These are phyloP conservation scores for Nothopassalora personata DNA, from an alignment of 2,329 filamentous ascomycete genomes.

Conservation along the genomic window DNA sequence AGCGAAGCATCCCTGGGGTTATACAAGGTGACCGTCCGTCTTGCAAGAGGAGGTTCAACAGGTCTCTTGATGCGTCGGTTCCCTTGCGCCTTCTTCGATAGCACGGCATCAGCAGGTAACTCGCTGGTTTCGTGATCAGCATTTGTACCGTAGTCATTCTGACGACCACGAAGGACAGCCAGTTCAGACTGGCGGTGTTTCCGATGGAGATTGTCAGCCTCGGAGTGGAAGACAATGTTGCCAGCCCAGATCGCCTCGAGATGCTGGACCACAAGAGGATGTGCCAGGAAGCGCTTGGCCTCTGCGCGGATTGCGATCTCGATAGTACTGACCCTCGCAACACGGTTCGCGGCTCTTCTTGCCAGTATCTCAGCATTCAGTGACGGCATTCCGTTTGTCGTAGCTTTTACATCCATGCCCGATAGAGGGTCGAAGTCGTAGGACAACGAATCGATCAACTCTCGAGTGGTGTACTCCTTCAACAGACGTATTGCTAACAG, in stretches of 20 bases:
- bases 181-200: conserved; percentile 37
- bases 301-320: conserved; percentile 91
- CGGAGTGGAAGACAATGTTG: conserved; percentile 88
- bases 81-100: conserved; percentile 26
- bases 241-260: conserved; percentile 97
- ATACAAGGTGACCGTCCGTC: conserved; percentile 79
- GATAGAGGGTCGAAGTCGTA: conserved; percentile 94
- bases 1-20: conserved; percentile 84
- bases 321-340: conserved; percentile 78
- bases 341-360: conserved; percentile 49
- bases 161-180: conserved; percentile 16
- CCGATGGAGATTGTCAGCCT: conserved; percentile 78
- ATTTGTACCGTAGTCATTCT: conserved; percentile 38
- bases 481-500: conserved; percentile 82
- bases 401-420: conserved; percentile 56
- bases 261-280: conserved; percentile 87
- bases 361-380: conserved; percentile 23
- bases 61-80: conserved; percentile 19
- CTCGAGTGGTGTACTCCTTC: conserved; percentile 81
- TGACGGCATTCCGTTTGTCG: conserved; percentile 27
- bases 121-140: conserved; percentile 22
- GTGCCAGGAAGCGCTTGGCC: conserved; percentile 85
- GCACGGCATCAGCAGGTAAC: conserved; percentile 28
- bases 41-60: conserved; percentile 36
- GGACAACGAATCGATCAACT: conserved; percentile 87